phyloP scores from a whole-genome alignment of 306 rosid genomes.

The Quercus mongolica region DNA sequence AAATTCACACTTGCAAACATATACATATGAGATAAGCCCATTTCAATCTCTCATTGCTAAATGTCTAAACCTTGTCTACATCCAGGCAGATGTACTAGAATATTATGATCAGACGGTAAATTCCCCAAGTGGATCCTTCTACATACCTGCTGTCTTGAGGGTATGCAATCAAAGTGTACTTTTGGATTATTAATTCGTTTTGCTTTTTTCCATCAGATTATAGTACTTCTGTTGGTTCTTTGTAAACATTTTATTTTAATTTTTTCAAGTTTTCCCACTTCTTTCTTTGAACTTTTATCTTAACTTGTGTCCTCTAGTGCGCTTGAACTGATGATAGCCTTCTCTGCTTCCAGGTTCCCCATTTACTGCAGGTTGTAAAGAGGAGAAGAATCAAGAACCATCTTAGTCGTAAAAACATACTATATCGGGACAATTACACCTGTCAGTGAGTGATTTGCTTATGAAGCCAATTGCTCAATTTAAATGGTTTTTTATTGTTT shows the following conservation, averaged over 20 bases:
- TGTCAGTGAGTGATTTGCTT: constrained; percentile 71
- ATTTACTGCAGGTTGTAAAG: constrained; percentile 86
- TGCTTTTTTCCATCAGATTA: neutral
- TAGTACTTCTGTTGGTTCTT: constrained; percentile 1
- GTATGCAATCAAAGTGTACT: constrained; percentile 36
- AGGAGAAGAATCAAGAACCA: constrained; percentile 67
- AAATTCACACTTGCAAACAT: neutral
- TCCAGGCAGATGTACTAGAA: constrained; percentile 93
- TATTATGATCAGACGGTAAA: constrained; percentile 90
- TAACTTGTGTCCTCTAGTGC: constrained; percentile 13
- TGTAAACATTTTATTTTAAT: constrained; percentile 2
- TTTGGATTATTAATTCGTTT: constrained; percentile 10
- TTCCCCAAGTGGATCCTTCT: constrained; percentile 83
- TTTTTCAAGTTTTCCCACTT: neutral
- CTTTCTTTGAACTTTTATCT: constrained; percentile 7
- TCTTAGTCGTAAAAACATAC: constrained; percentile 83
- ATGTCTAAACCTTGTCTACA: constrained; percentile 24
- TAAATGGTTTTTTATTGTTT: neutral
- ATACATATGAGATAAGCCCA: neutral
- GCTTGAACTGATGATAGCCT: constrained; percentile 24
- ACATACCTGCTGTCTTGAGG: constrained; percentile 94
- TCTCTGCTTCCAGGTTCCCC: constrained; percentile 68
- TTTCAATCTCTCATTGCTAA: constrained; percentile 12
- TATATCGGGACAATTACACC: constrained; percentile 75
- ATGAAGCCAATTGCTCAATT: constrained; percentile 4